These are phyloP conservation scores for Cladosporium sp. DNA, from an alignment of 2,329 filamentous ascomycete species.

Conservation along the genomic window DNA sequence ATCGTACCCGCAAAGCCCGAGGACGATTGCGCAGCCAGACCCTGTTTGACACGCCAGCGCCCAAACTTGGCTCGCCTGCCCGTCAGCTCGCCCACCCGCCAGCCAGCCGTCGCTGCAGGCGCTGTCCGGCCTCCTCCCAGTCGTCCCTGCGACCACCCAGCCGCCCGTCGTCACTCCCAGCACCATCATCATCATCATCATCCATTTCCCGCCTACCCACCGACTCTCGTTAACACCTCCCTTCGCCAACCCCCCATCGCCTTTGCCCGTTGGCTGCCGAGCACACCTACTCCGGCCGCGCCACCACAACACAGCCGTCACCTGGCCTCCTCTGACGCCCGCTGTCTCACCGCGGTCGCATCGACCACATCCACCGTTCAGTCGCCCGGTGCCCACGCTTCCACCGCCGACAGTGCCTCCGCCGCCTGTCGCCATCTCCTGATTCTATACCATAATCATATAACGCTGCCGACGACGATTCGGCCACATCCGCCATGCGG, in stretches of 20 bases:
- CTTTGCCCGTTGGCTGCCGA: not conserved
- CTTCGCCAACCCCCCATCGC: not conserved
- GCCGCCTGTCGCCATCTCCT: constrained; percentile 2
- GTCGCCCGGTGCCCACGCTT: constrained; percentile 4
- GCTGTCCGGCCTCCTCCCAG: not conserved
- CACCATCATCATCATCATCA: not conserved
- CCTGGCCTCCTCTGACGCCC: constrained; percentile 1
- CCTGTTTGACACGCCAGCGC: not conserved
- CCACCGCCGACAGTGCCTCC: not conserved
- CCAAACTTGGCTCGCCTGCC: not conserved
- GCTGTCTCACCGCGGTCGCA: constrained; percentile 9
- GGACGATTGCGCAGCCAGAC: constrained; percentile 5
- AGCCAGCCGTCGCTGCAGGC: not conserved
- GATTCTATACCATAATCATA: not conserved
- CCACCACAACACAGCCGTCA: not conserved
- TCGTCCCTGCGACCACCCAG: constrained; percentile 1
- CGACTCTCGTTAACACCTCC: constrained; percentile 5
- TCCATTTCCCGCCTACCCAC: constrained; percentile 2
- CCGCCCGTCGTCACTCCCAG: not conserved
- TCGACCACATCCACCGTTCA: constrained; percentile 4
- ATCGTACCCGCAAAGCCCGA: not conserved
- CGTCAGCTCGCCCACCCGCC: not conserved
- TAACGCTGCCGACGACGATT: constrained; percentile 5
- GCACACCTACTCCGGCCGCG: not conserved
- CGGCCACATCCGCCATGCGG: constrained; percentile 7